Evolutionary conservation across 257 asterid species (phyloP).

Genomic region (Fraxinus excelsior): DNA sequence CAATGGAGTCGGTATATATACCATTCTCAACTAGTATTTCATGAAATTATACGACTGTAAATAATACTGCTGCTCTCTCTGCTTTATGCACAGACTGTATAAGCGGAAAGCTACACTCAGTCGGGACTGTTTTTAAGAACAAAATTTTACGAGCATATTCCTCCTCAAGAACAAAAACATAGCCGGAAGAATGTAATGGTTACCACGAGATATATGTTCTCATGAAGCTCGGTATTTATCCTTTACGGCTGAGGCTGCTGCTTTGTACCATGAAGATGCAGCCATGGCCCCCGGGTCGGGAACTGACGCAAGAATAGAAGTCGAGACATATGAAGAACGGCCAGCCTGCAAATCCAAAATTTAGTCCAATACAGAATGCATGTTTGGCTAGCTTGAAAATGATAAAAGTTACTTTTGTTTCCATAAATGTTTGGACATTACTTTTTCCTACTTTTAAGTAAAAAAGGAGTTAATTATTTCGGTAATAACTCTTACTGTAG

Average conservation of each 20-base stretch:
- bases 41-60: conserved; percentile 12
- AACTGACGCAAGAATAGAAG: conserved; percentile 74
- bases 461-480: no score
- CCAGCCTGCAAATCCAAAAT: conserved; percentile 74
- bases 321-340: conserved; percentile 79
- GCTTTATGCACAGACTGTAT: conserved; percentile 55
- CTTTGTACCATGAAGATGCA: conserved; percentile 87
- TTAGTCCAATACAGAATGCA: background rate
- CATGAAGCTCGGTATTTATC: conserved; percentile 36
- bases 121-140: background rate
- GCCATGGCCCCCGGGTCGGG: conserved; percentile 99
- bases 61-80: conserved; percentile 39
- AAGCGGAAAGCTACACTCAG: conserved; percentile 53
- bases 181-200: conserved; percentile 37
- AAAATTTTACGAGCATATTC: conserved; percentile 36
- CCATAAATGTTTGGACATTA: background rate
- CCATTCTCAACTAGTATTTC: background rate
- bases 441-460: background rate
- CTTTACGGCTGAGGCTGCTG: conserved; percentile 75
- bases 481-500: no score
- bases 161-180: conserved; percentile 35
- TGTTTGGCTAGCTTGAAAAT: background rate
- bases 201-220: conserved; percentile 12
- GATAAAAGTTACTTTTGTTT: background rate
- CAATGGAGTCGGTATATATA: background rate